Evolutionary conservation across 2,329 filamentous ascomycete species (phyloP).

Genomic region (Pyricularia pennisetigena): DNA sequence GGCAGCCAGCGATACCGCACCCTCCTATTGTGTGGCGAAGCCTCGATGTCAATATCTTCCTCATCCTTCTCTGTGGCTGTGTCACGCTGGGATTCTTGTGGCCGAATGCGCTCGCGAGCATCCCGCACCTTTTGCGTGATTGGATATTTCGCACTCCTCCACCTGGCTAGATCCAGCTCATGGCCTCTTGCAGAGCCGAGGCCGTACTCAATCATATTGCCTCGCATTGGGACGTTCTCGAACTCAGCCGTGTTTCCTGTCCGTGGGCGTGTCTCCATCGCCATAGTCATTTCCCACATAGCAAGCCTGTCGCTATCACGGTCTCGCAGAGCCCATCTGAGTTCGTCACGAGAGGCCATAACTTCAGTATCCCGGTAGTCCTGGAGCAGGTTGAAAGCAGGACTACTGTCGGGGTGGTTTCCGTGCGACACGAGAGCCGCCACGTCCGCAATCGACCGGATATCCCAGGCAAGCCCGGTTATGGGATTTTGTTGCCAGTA

Average conservation of each 20-base stretch:
- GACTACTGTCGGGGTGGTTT: neutral
- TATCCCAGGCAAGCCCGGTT: constrained; percentile 80
- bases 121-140: neutral
- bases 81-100: no score
- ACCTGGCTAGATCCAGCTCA: constrained; percentile 1
- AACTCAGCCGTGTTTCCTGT: neutral
- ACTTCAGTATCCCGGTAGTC: constrained; percentile 65
- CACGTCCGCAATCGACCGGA: constrained; percentile 71
- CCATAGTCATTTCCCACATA: constrained; percentile 54
- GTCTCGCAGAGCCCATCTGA: constrained; percentile 41
- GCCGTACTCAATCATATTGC: constrained; percentile 41
- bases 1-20: constrained; percentile 61
- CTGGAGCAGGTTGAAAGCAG: constrained; percentile 57
- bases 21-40: constrained; percentile 37
- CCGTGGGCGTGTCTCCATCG: neutral
- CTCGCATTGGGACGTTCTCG: neutral
- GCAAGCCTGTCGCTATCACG: constrained; percentile 64
- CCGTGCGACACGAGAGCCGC: constrained; percentile 62
- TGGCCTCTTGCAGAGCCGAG: constrained; percentile 39
- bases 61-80: neutral
- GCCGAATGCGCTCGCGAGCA: neutral
- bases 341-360: constrained; percentile 37
- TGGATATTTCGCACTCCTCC: constrained; percentile 3
- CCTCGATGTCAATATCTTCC: constrained; percentile 18
- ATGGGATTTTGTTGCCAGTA: constrained; percentile 43